phyloP scores from a whole-genome alignment of 148 eudicot species.

The Mesembryanthemum crystallinum region DNA sequence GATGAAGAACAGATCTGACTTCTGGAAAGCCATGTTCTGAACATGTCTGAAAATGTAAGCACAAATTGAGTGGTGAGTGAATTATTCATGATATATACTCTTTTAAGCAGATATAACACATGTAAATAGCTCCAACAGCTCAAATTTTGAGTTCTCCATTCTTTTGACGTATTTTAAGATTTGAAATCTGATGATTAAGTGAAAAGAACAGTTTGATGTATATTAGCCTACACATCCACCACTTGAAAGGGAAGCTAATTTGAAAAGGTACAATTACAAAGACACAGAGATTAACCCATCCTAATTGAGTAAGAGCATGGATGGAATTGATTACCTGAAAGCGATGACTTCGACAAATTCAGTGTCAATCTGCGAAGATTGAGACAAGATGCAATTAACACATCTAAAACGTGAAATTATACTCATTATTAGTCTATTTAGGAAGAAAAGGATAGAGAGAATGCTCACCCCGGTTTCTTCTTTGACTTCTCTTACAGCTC shows the following conservation, averaged over 20 bases:
- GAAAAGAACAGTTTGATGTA: too few species aligned
- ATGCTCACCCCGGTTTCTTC: conserved; percentile 86
- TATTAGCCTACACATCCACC: too few species aligned
- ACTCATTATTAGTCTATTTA: too few species aligned
- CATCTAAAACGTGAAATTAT: background rate
- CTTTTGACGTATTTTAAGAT: too few species aligned
- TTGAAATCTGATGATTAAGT: too few species aligned
- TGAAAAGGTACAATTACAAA: too few species aligned
- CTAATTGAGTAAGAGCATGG: background rate
- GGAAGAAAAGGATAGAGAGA: background rate
- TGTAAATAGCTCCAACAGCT: too few species aligned
- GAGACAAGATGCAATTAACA: conserved; percentile 10
- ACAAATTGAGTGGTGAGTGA: too few species aligned
- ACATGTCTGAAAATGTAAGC: conserved; percentile 58
- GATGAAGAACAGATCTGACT: conserved; percentile 88
- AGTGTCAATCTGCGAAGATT: conserved; percentile 63
- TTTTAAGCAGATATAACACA: too few species aligned
- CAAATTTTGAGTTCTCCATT: too few species aligned
- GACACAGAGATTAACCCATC: background rate
- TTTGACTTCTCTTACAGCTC: conserved; percentile 89
- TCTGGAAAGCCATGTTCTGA: conserved; percentile 80
- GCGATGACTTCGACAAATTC: conserved; percentile 85
- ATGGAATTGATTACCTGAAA: conserved; percentile 54
- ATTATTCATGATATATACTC: too few species aligned
- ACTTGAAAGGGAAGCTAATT: too few species aligned